Evolutionary conservation across 2,329 filamentous ascomycete species (phyloP).

Genomic region (Pseudonectria foliicola): DNA sequence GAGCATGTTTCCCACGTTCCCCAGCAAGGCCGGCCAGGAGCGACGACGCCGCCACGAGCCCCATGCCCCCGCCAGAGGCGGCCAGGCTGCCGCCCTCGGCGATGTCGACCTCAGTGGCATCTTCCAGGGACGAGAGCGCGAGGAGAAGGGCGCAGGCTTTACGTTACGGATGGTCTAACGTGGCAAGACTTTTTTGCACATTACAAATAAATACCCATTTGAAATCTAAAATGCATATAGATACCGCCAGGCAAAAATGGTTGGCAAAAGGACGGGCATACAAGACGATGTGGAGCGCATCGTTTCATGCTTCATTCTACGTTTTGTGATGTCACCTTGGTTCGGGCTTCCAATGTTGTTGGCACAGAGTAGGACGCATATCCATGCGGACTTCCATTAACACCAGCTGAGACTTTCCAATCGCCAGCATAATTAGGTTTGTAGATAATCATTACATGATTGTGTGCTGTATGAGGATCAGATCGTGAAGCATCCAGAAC

Average conservation of each 20-base stretch:
- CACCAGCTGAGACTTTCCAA: too few relatives aligned
- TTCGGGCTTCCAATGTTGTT: too few relatives aligned
- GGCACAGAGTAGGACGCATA: too few relatives aligned
- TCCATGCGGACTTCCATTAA: too few relatives aligned
- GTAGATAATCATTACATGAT: too few relatives aligned
- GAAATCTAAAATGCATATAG: too few relatives aligned
- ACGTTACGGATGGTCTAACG: slow-evolving; percentile 51
- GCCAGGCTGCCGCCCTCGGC: slow-evolving; percentile 52
- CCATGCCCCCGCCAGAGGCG: slow-evolving; percentile 75
- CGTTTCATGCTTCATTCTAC: too few relatives aligned
- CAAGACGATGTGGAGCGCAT: too few relatives aligned
- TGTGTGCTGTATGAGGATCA: slow-evolving; percentile 6
- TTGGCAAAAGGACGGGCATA: not conserved
- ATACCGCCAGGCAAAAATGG: too few relatives aligned
- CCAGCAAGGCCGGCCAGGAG: slow-evolving; percentile 90
- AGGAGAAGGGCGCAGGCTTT: slow-evolving; percentile 60
- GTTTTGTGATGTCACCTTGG: too few relatives aligned
- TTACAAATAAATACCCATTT: too few relatives aligned
- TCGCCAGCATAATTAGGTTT: too few relatives aligned
- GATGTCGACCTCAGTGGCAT: slow-evolving; percentile 63
- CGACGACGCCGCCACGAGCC: slow-evolving; percentile 65
- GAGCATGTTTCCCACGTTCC: slow-evolving; percentile 94
- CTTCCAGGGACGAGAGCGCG: slow-evolving; percentile 58
- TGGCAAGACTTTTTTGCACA: not conserved
- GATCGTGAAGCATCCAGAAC: slow-evolving; percentile 17